Base-by-base conservation (phyloP, 2,329 filamentous ascomycete genomes). In the Scedosporium aurantiacum region DNA sequence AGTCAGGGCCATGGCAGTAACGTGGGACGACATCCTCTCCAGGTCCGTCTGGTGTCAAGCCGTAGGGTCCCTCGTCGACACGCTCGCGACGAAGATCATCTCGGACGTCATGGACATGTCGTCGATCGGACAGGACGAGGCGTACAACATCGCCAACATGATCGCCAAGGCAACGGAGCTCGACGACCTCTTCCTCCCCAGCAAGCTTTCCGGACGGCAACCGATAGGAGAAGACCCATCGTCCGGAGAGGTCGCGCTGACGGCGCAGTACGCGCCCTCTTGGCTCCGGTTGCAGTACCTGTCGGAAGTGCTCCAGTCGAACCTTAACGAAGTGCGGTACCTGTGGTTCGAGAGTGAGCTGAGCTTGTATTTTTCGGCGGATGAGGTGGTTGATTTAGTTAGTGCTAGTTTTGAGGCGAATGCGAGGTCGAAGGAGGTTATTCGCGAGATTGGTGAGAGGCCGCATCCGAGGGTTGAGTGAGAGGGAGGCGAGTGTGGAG, bases 341-440 rank as follows among this genome's bases (percentile, higher is more conserved):
- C 70, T 88, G 43, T 88, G 85, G 85, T 78, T 81, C 67, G 84
- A 88, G 64, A 84, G 83, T 70, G 84, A 87, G 69, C 73, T 88
- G 50, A 85, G 83, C 64, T 69, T 86, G 43, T 85, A 86, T 69
- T 87, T 87, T 66, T 77, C 80, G 0, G 77, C 75, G 6, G 78
- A 79, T 4, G 84, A 87, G 72, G 82, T 87, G 14, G 71, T 86
- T 40, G 84, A 88, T 64, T 69, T 88, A 66, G 81, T 87, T 55
- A 76, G 79, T 58, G 76, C 84, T 21, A 87, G 84, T 69, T 88
- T 88, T 66, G 84, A 85, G 71, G 80, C 83, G 66, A 87, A 86
- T 69, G 69, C 77, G 7, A 74, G 82, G 64, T 82, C 82, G 23
- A 79, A 79, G 67, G 81, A 84, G 66, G 78, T 82, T 16, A 78